Evolutionary conservation across 108 stramenopile species (phyloP).

Genomic region (Seminavis robusta): DNA sequence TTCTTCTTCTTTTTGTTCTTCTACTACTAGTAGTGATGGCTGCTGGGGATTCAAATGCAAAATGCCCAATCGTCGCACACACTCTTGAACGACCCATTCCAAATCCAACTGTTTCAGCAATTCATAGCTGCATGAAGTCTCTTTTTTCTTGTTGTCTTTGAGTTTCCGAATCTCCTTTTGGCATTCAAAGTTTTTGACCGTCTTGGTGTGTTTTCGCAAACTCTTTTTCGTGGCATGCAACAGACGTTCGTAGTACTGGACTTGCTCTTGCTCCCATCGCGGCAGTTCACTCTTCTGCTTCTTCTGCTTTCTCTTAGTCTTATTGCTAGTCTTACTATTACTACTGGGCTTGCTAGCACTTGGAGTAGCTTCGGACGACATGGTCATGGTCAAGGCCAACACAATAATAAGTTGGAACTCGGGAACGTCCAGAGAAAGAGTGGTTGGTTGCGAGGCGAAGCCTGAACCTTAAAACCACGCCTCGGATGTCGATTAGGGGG

Average conservation of each 20-base stretch:
- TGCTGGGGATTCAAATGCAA: conserved; percentile 1
- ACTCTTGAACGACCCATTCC: background rate
- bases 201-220: conserved; percentile 7
- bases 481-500: too few relatives aligned
- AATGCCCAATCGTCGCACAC: conserved; percentile 6
- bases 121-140: background rate
- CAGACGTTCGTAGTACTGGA: conserved; percentile 7
- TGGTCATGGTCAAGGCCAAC: too few relatives aligned
- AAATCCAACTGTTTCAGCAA: background rate
- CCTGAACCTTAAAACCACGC: too few relatives aligned
- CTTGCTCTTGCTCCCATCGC: too few relatives aligned
- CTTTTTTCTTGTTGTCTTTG: conserved; percentile 2
- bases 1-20: background rate
- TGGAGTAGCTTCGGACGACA: too few relatives aligned
- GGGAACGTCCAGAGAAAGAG: too few relatives aligned
- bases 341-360: too few relatives aligned
- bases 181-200: background rate
- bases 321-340: too few relatives aligned
- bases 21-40: background rate
- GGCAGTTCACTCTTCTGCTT: too few relatives aligned
- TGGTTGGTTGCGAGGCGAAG: too few relatives aligned
- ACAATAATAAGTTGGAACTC: too few relatives aligned
- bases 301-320: too few relatives aligned
- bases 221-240: conserved; percentile 5
- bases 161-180: background rate